These are phyloP conservation scores for Abelmoschus esculentus DNA, from an alignment of 345 rosid genomes.

Conservation along the genomic window DNA sequence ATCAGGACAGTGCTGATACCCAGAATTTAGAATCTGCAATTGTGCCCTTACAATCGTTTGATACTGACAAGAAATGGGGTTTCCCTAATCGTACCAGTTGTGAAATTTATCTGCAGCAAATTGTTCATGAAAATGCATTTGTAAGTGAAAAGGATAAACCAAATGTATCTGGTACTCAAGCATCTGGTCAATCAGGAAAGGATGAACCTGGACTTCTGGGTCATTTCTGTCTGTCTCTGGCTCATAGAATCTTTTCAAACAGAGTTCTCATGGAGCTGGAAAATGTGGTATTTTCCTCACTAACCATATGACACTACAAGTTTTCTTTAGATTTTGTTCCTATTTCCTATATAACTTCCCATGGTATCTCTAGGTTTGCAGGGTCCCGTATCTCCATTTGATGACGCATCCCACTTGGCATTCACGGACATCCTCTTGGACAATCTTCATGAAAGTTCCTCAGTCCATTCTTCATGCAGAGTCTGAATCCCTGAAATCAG, in stretches of 20 bases:
- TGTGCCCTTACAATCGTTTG: slow-evolving; percentile 38
- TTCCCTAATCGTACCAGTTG: slow-evolving; percentile 51
- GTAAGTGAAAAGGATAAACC: slow-evolving; percentile 42
- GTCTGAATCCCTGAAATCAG: slow-evolving; percentile 28
- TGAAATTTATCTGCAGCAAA: slow-evolving; percentile 78
- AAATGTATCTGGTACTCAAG: slow-evolving; percentile 29
- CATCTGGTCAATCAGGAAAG: slow-evolving; percentile 40
- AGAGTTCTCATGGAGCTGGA: slow-evolving; percentile 69
- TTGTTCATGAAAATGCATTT: slow-evolving; percentile 63
- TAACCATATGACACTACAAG: slow-evolving; percentile 2
- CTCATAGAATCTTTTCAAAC: slow-evolving; percentile 75
- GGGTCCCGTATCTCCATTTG: slow-evolving; percentile 78
- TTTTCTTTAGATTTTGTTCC: slow-evolving; percentile 4
- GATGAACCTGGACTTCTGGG: slow-evolving; percentile 63
- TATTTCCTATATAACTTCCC: background rate
- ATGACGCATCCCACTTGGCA: slow-evolving; percentile 92
- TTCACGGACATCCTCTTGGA: slow-evolving; percentile 91
- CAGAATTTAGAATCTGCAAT: slow-evolving; percentile 33
- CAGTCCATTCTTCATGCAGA: slow-evolving; percentile 54
- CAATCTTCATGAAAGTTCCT: slow-evolving; percentile 71
- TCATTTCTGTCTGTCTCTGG: slow-evolving; percentile 80
- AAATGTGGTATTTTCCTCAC: slow-evolving; percentile 49
- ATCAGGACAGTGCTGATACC: slow-evolving; percentile 24
- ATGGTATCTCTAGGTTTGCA: slow-evolving; percentile 44
- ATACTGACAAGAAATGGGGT: slow-evolving; percentile 30